These are phyloP conservation scores for Telfairia occidentalis DNA, from an alignment of 331 rosid species.

Conservation along the genomic window DNA sequence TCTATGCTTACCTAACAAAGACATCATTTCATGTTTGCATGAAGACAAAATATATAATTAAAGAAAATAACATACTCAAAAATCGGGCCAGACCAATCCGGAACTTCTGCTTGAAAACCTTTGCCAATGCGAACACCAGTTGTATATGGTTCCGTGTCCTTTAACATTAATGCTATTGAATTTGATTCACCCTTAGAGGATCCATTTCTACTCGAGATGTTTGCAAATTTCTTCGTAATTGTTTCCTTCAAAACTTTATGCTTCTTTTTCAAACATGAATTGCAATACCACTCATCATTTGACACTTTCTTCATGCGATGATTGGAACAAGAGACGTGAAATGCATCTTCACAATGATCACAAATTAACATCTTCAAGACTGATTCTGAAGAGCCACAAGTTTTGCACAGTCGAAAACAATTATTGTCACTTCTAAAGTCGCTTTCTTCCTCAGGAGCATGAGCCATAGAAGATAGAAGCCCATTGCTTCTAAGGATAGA, in stretches of 20 bases:
- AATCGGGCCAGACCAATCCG: conserved; percentile 63
- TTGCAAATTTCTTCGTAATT: conserved; percentile 25
- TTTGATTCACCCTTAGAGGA: conserved; percentile 39
- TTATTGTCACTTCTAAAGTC: conserved; percentile 21
- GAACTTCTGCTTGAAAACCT: conserved; percentile 89
- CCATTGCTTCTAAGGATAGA: conserved; percentile 56
- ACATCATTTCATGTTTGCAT: conserved; percentile 5
- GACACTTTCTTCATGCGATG: conserved; percentile 49
- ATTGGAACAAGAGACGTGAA: conserved; percentile 61
- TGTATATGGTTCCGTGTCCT: conserved; percentile 39
- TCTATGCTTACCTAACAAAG: neutral
- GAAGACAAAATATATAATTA: neutral
- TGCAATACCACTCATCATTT: conserved; percentile 84
- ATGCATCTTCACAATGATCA: conserved; percentile 83
- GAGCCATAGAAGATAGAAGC: conserved; percentile 22
- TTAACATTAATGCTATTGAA: conserved; percentile 49
- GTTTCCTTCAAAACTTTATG: conserved; percentile 42
- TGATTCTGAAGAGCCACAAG: conserved; percentile 44
- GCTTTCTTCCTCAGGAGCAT: conserved; percentile 26
- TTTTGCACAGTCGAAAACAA: conserved; percentile 53
- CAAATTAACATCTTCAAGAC: conserved; percentile 62
- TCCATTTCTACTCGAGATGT: conserved; percentile 29
- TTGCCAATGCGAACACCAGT: conserved; percentile 71
- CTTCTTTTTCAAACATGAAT: conserved; percentile 55
- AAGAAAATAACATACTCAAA: conserved; percentile 38